phyloP scores from a whole-genome alignment of 78 protist genomes.

The Parvularia atlantis region DNA sequence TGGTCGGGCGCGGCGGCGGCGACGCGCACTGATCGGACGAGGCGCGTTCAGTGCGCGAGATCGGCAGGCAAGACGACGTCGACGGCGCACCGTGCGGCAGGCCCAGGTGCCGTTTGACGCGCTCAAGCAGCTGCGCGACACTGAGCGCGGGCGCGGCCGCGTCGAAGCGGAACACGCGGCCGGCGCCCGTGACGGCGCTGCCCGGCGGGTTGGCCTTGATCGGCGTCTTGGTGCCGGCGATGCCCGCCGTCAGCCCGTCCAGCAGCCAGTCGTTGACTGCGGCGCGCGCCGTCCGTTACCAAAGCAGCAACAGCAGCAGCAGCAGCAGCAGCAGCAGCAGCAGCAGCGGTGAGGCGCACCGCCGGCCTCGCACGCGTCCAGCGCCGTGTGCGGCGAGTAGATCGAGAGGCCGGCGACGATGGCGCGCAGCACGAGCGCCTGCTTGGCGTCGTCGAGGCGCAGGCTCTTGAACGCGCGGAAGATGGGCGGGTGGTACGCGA shows the following conservation, averaged over 20 bases:
- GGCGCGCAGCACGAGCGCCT: background rate
- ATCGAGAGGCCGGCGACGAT: constrained; percentile 6
- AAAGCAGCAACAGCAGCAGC: no score
- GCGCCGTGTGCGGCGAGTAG: constrained; percentile 30
- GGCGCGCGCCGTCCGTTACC: no score
- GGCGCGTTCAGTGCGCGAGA: no score
- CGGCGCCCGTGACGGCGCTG: background rate
- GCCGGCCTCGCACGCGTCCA: constrained; percentile 14
- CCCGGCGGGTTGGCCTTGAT: background rate
- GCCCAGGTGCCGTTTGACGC: background rate
- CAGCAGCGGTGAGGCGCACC: no score
- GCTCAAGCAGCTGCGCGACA: no score
- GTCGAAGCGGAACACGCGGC: background rate
- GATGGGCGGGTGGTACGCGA: constrained; percentile 41
- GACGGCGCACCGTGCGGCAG: no score
- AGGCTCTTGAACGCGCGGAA: constrained; percentile 12
- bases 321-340: no score
- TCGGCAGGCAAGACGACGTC: no score
- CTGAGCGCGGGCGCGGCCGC: no score
- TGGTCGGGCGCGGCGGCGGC: background rate
- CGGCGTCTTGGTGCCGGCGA: background rate
- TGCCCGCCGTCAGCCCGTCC: background rate
- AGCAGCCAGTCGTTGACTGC: constrained; percentile 33
- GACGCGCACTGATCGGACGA: no score
- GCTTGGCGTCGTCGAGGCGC: background rate